A percentile compares a stretch with the other conserved stretches of the same genome.
These are phyloP conservation scores for Amanita thiersii DNA, from an alignment of 768 basidiomycete genomes.

Conservation along the genomic window DNA sequence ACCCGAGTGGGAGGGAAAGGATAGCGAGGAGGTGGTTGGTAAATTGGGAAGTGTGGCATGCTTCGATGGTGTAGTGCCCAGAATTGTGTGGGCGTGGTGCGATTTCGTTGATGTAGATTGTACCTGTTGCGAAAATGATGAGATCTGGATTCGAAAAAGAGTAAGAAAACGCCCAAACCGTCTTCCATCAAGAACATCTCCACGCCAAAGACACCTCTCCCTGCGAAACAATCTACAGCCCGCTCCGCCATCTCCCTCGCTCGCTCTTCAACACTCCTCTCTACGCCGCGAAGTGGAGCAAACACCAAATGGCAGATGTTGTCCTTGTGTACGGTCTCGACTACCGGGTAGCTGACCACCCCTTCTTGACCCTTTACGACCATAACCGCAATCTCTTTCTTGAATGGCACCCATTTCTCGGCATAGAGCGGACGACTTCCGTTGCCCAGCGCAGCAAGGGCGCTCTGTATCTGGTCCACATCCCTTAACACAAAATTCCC, in stretches of 20 bases:
- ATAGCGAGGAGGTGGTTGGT: conserved; percentile 97
- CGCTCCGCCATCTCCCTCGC: conserved; percentile 73
- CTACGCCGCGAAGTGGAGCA: conserved; percentile 66
- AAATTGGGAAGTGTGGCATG: conserved; percentile 93
- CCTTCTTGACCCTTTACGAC: conserved; percentile 78
- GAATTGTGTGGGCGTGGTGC: conserved; percentile 98
- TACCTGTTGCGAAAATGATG: conserved; percentile 33
- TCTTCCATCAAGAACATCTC: conserved; percentile 94
- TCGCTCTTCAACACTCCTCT: conserved; percentile 43
- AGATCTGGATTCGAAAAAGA: conserved; percentile 1
- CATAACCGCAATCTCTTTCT: conserved; percentile 92
- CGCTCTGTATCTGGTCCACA: conserved; percentile 39
- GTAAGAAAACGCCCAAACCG: conserved; percentile 39
- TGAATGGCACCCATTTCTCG: conserved; percentile 88
- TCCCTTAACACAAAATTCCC: conserved; percentile 79
- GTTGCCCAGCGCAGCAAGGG: conserved; percentile 40
- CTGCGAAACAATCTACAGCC: conserved; percentile 70
- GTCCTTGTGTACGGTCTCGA: conserved; percentile 92
- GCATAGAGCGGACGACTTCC: conserved; percentile 77
- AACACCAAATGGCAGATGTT: conserved; percentile 92
- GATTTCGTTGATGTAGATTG: conserved; percentile 88
- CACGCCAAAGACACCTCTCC: conserved; percentile 94
- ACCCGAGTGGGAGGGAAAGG: conserved; percentile 82
- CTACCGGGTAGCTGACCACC: conserved; percentile 77
- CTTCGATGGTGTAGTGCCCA: conserved; percentile 98